Conservation (phyloP, 345 rosid genomes). For the Rhizophora mangle region DNA sequence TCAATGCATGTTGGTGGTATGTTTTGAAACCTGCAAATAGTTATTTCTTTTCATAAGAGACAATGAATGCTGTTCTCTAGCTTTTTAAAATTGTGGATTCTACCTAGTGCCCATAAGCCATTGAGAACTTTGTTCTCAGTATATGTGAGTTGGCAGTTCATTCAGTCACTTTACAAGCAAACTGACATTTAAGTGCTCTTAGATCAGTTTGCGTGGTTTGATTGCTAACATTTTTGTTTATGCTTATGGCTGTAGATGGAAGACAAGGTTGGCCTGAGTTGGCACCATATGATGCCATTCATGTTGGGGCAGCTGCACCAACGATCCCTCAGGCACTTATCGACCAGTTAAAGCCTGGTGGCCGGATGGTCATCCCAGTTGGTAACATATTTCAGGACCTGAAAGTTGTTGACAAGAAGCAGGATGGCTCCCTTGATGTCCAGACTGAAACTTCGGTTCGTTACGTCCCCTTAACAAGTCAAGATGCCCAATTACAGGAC, state of each 20-base stretch:
- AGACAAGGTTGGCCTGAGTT: constrained; percentile 81
- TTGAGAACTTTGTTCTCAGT: no score
- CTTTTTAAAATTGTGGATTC: no score
- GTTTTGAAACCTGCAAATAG: constrained; percentile 13
- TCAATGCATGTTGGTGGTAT: constrained; percentile 81
- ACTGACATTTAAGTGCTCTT: no score
- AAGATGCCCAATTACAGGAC: constrained; percentile 58
- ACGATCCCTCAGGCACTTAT: constrained; percentile 78
- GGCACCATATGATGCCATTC: constrained; percentile 90
- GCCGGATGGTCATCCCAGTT: constrained; percentile 95
- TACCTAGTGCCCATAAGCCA: no score
- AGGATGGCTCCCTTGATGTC: constrained; percentile 67
- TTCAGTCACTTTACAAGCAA: no score
- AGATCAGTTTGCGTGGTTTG: no score
- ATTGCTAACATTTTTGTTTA: background rate
- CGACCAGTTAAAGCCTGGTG: constrained; percentile 94
- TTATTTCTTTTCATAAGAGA: background rate
- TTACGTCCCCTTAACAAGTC: constrained; percentile 89
- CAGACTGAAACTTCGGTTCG: constrained; percentile 72
- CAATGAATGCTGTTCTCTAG: background rate
- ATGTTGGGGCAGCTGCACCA: constrained; percentile 96
- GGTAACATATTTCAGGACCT: constrained; percentile 81
- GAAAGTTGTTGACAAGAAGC: constrained; percentile 66
- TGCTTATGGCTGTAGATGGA: constrained; percentile 56
- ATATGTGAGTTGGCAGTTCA: no score